These are phyloP conservation scores for Globisporangium recalcitrans DNA, from an alignment of 352 stramenopile species.

Conservation along the genomic window DNA sequence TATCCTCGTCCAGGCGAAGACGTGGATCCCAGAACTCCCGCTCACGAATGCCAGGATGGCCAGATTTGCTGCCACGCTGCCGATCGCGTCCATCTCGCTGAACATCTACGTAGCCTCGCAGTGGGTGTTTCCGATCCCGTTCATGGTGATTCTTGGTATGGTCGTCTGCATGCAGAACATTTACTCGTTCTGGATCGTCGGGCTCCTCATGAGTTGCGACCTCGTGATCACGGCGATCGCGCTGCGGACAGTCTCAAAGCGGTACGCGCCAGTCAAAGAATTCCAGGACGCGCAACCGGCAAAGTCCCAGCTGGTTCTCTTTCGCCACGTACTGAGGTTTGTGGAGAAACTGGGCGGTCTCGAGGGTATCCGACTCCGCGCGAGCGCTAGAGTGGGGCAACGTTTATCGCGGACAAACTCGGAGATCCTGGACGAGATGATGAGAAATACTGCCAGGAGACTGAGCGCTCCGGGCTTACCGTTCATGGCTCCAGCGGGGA, in stretches of 20 bases:
- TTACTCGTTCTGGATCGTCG: constrained; percentile 1
- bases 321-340: not conserved
- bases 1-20: not conserved
- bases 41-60: constrained; percentile 1
- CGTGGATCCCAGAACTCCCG: not conserved
- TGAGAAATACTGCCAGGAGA: not conserved
- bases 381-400: not conserved
- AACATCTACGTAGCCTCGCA: constrained; percentile 2
- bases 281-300: not conserved
- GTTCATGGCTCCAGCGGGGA: not conserved
- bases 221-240: not conserved
- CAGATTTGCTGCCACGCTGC: not conserved
- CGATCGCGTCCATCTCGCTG: not conserved
- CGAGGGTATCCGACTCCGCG: not conserved
- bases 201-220: constrained; percentile 4
- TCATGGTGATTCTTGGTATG: constrained; percentile 24
- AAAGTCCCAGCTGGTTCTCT: not conserved
- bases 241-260: not conserved
- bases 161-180: constrained; percentile 15
- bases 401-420: not conserved
- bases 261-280: not conserved
- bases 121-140: constrained; percentile 39
- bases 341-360: not conserved
- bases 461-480: not conserved
- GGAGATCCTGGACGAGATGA: not conserved